A percentile compares a stretch with the other conserved stretches of the same genome.
Evolutionary conservation across 2,329 filamentous ascomycete genomes (phyloP).

Genomic region (Thelonectria blattea): DNA sequence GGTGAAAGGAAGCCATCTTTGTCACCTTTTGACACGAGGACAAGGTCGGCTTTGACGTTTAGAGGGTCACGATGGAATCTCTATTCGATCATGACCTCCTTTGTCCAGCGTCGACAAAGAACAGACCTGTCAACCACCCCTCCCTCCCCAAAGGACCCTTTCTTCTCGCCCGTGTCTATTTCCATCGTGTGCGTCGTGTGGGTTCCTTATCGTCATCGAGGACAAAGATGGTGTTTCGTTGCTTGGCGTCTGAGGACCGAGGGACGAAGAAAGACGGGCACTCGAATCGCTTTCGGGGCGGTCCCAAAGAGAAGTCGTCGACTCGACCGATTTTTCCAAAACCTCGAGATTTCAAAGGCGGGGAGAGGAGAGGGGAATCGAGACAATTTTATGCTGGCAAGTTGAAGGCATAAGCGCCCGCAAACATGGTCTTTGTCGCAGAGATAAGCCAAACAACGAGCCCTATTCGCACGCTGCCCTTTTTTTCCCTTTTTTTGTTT

Average conservation of each 20-base stretch:
- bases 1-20: slow-evolving; percentile 1
- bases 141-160: not conserved
- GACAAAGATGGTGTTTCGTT: slow-evolving; percentile 11
- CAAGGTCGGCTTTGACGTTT: not conserved
- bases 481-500: slow-evolving; percentile 18
- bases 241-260: not conserved
- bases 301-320: too few species aligned
- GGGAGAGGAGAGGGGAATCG: slow-evolving; percentile 22
- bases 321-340: not conserved
- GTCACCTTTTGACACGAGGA: slow-evolving; percentile 1
- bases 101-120: not conserved
- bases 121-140: not conserved
- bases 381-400: slow-evolving; percentile 30
- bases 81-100: not conserved
- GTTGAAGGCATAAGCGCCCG: slow-evolving; percentile 25
- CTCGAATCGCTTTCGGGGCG: too few species aligned
- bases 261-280: not conserved
- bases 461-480: too few species aligned
- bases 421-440: slow-evolving; percentile 12
- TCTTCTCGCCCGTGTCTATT: slow-evolving; percentile 1
- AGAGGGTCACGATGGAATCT: not conserved
- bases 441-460: slow-evolving; percentile 32
- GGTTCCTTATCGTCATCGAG: not conserved
- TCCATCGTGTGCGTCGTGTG: slow-evolving; percentile 4
- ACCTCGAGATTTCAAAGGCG: not conserved